Evolutionary conservation across 768 basidiomycete species (phyloP).

Genomic region (Cantharellus cinnabarinus): DNA sequence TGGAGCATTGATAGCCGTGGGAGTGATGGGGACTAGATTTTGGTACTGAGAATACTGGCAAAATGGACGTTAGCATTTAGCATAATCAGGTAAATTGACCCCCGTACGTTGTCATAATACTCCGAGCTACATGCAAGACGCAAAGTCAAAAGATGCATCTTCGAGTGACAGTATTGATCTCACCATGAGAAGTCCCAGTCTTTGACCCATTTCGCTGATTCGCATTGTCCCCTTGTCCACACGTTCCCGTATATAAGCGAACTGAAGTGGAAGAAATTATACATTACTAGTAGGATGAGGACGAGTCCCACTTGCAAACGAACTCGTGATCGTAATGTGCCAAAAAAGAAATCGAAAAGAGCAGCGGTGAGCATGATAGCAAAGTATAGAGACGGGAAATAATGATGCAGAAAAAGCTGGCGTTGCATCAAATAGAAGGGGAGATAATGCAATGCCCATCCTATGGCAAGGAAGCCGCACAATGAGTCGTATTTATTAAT

Average conservation of each 20-base stretch:
- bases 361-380: constrained; percentile 58
- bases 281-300: constrained; percentile 49
- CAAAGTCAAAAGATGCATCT: background rate
- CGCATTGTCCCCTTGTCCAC: constrained; percentile 73
- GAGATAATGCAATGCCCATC: constrained; percentile 84
- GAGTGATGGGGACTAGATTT: constrained; percentile 16
- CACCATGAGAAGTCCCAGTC: constrained; percentile 94
- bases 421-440: constrained; percentile 97
- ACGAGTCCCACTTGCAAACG: constrained; percentile 66
- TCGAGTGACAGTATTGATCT: constrained; percentile 8
- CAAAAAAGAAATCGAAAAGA: constrained; percentile 73
- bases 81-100: background rate
- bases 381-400: constrained; percentile 91
- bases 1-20: constrained; percentile 20
- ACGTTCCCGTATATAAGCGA: constrained; percentile 65
- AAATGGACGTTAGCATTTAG: background rate
- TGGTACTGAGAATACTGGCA: constrained; percentile 39
- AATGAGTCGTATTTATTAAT: constrained; percentile 81
- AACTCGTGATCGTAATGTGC: constrained; percentile 50
- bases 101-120: constrained; percentile 45
- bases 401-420: constrained; percentile 95
- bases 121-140: constrained; percentile 28
- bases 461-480: constrained; percentile 79
- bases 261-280: constrained; percentile 60
- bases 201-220: constrained; percentile 63